Evolutionary conservation across 805 yeast genomes (phyloP), one percentile per base, ranked within the genome.

Genomic region (Lipomyces yamanashiensis): DNA sequence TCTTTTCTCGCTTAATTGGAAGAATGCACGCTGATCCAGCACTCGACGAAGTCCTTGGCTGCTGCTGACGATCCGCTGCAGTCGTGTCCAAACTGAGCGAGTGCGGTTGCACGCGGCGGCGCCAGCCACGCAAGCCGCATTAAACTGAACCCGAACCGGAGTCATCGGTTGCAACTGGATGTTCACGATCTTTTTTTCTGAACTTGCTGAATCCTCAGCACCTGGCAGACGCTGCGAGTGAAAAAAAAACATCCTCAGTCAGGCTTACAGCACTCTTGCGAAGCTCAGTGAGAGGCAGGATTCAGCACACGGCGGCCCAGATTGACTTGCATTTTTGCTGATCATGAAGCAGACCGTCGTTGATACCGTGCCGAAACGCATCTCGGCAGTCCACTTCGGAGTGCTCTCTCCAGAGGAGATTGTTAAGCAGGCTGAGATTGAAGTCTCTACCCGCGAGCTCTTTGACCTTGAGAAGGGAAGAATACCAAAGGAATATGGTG

Each of bases 361-460:
- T 58, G 97, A 93, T 76, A 85, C 85, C 59, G 89, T 95, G 50
- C 98, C 98, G 60, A 90, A 93, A 79, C 84, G 88, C 72, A 95
- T 95, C 79, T 84, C 87, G 71, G 97, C 96, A 19, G 82, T 95
- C 59, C 92, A 92, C 75, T 95, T 95, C 73, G 89, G 97, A 44
- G 97, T 97, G 3, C 82, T 95, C n/a, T 87, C 95, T 41, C 90
- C 97, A 44, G 84, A 87, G 68, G 98, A 93, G 71, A 92, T 95
- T 71, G 84, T 91, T 50, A 93, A 93, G 21, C 97, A 93, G 78
- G 89, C 96, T 2, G 97, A 92, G 73, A 97, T 92, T 33, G 98
- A 95, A 74, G 90, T 95, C 64, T 84, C 89, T 47, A 90, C 97
- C 17, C 84, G 98, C 71, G 97, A 93, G 75, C 81, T 95, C 61